phyloP scores from a whole-genome alignment of 257 asterid species.

The Nicotiana sylvestris region DNA sequence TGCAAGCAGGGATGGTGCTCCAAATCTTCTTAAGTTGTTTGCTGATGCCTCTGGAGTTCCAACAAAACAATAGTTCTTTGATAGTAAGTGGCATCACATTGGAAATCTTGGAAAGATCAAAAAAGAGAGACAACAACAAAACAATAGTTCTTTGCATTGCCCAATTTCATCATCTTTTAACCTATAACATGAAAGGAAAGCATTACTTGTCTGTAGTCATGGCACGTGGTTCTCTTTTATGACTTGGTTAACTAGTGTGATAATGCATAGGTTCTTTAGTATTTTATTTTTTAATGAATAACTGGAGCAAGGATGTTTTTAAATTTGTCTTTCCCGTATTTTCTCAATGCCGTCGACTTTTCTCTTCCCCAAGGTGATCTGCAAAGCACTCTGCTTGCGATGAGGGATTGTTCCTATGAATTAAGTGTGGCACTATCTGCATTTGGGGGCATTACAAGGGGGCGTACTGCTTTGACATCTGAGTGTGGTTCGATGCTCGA shows the following conservation, averaged over 20 bases:
- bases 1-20: no score
- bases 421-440: slow-evolving; percentile 78
- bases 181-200: not conserved
- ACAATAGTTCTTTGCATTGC: no score
- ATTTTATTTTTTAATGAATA: not conserved
- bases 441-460: slow-evolving; percentile 63
- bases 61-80: no score
- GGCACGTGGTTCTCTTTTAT: not conserved
- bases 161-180: not conserved
- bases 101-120: no score
- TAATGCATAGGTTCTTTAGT: not conserved
- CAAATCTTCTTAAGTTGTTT: no score
- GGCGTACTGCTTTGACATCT: slow-evolving; percentile 88
- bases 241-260: not conserved
- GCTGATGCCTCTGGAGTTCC: no score
- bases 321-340: slow-evolving; percentile 5
- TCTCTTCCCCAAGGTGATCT: slow-evolving; percentile 59
- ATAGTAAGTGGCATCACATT: no score
- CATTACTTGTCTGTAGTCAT: slow-evolving; percentile 2
- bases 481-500: slow-evolving; percentile 99
- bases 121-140: no score
- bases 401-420: slow-evolving; percentile 86
- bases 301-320: slow-evolving; percentile 3
- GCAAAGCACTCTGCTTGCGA: slow-evolving; percentile 82
- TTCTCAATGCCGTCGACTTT: slow-evolving; percentile 1